These are phyloP conservation scores for Yarrowia alimentaria DNA, from an alignment of 805 yeast species.

Conservation along the genomic window DNA sequence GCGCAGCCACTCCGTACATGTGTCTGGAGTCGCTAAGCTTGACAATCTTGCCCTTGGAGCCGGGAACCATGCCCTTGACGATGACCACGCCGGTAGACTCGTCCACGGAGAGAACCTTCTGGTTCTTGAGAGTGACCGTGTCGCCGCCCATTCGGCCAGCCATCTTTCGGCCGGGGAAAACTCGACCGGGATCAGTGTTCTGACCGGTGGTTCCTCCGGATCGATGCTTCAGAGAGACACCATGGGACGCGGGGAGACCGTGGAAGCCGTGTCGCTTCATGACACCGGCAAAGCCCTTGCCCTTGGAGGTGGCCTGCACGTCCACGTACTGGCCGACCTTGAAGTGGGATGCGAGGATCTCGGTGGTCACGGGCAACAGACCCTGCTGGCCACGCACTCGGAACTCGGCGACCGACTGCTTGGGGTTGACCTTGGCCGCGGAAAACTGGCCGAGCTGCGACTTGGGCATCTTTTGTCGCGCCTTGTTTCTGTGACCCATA, in stretches of 20 bases:
- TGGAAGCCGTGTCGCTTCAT: constrained; percentile 91
- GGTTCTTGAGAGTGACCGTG: constrained; percentile 69
- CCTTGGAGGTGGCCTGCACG: constrained; percentile 73
- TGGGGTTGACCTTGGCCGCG: constrained; percentile 80
- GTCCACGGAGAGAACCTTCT: constrained; percentile 73
- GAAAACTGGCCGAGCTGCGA: constrained; percentile 73
- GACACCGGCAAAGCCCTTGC: constrained; percentile 97
- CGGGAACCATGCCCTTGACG: constrained; percentile 87
- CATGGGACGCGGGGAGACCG: constrained; percentile 92
- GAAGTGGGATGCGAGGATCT: constrained; percentile 79
- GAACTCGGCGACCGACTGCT: constrained; percentile 71
- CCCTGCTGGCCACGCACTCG: constrained; percentile 67
- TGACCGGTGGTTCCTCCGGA: constrained; percentile 97
- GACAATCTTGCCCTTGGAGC: constrained; percentile 74
- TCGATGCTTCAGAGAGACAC: constrained; percentile 91
- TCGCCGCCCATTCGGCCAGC: constrained; percentile 94
- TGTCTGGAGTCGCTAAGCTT: constrained; percentile 69
- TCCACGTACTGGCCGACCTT: constrained; percentile 82
- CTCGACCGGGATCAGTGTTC: constrained; percentile 93
- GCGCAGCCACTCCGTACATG: constrained; percentile 27
- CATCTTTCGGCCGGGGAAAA: constrained; percentile 95
- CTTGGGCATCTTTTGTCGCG: constrained; percentile 59
- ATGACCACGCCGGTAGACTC: constrained; percentile 77
- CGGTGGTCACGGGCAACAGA: constrained; percentile 72
- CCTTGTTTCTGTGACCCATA: constrained; percentile 75